Conservation (phyloP, 192 early-diverging fungal species). For the Haplosporangium gracile region DNA sequence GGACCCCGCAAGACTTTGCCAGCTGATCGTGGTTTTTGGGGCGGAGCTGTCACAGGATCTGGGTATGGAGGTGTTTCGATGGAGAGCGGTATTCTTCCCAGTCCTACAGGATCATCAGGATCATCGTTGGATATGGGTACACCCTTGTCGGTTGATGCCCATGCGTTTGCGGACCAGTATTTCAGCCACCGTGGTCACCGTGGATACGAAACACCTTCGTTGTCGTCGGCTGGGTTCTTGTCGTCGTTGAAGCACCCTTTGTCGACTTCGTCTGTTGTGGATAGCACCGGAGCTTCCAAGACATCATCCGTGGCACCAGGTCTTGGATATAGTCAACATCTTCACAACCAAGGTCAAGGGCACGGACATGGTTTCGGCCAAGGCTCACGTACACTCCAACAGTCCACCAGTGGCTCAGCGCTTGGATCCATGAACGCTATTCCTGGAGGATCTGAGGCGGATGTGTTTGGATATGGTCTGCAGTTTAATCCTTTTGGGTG, state of each 20-base stretch:
- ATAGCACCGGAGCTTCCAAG: neutral
- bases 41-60: neutral
- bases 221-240: neutral
- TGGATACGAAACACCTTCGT: slow-evolving; percentile 25
- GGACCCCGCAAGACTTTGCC: slow-evolving; percentile 13
- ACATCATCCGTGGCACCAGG: neutral
- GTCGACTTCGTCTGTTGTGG: neutral
- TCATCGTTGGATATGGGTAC: slow-evolving; percentile 27
- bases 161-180: slow-evolving; percentile 48
- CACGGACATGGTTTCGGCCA: neutral
- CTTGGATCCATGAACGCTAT: neutral
- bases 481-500: slow-evolving; percentile 49
- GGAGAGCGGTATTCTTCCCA: slow-evolving; percentile 16
- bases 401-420: neutral
- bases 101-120: slow-evolving; percentile 28
- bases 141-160: slow-evolving; percentile 22
- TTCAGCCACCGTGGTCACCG: slow-evolving; percentile 33
- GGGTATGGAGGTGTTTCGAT: neutral
- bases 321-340: neutral
- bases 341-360: neutral
- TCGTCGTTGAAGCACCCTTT: neutral
- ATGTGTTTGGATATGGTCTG: slow-evolving; percentile 51
- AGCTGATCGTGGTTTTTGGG: slow-evolving; percentile 31
- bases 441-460: neutral
- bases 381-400: slow-evolving; percentile 2